Evolutionary conservation across 2,329 filamentous ascomycete species (phyloP).

Genomic region (Colletotrichum liriopes): DNA sequence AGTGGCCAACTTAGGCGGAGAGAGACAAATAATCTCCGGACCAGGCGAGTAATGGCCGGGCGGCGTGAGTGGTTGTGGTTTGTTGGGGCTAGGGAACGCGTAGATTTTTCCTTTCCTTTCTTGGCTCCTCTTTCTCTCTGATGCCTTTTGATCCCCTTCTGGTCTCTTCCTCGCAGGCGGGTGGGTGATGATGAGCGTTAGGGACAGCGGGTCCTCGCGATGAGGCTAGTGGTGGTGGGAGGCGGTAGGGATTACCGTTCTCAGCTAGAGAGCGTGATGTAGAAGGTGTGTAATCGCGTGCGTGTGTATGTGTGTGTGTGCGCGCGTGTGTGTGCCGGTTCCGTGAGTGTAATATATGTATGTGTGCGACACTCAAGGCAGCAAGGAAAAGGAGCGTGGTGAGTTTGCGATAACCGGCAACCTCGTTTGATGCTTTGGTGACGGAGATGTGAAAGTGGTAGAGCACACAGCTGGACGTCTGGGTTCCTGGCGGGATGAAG

Average conservation of each 20-base stretch:
- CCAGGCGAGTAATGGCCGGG: conserved; percentile 46
- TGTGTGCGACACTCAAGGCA: conserved; percentile 45
- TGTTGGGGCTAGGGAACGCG: conserved; percentile 53
- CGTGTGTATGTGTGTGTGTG: conserved; percentile 1
- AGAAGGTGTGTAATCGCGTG: not conserved
- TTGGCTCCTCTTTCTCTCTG: conserved; percentile 22
- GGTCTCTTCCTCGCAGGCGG: conserved; percentile 13
- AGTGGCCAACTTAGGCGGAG: conserved; percentile 50
- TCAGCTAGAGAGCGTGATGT: conserved; percentile 10
- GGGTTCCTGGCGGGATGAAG: conserved; percentile 60
- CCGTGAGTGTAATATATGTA: conserved; percentile 29
- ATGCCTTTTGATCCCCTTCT: conserved; percentile 6
- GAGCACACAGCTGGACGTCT: conserved; percentile 56
- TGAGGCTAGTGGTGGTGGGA: conserved; percentile 51
- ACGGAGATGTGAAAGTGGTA: conserved; percentile 44
- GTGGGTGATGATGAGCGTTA: conserved; percentile 50
- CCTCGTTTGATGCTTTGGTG: conserved; percentile 58
- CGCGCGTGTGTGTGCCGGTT: not conserved
- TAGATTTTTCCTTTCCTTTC: conserved; percentile 49
- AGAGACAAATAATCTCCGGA: conserved; percentile 50
- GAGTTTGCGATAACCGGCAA: conserved; percentile 57
- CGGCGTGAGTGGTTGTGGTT: conserved; percentile 38
- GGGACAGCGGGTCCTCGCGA: conserved; percentile 57
- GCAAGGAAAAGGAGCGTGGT: conserved; percentile 58
- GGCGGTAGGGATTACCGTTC: conserved; percentile 47